Evolutionary conservation across 139 green algal species (phyloP).

Genomic region (Chlorella sp.): DNA sequence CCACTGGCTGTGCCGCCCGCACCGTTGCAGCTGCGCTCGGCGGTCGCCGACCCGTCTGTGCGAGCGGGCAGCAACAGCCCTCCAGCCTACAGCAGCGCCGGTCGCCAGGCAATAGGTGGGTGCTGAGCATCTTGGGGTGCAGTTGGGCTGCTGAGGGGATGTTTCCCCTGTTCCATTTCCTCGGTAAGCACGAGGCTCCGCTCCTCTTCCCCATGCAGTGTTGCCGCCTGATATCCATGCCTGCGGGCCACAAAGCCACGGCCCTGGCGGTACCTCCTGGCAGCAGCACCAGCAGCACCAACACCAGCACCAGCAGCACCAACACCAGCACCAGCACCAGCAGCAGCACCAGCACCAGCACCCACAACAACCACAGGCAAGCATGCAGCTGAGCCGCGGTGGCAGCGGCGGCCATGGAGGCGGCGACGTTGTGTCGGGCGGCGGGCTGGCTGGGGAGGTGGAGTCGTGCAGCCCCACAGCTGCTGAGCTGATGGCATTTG

Average conservation of each 20-base stretch:
- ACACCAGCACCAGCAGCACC: neutral
- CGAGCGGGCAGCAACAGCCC: slow-evolving; percentile 20
- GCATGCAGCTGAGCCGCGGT: neutral
- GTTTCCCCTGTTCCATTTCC: neutral
- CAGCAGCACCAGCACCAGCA: neutral
- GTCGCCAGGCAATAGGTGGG: neutral
- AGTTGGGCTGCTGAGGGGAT: neutral
- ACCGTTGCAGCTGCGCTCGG: neutral
- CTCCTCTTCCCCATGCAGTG: neutral
- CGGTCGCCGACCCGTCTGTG: too few species aligned
- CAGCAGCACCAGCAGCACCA: neutral
- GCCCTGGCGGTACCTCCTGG: neutral
- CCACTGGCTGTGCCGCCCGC: neutral
- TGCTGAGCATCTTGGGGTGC: neutral
- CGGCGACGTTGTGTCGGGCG: too few species aligned
- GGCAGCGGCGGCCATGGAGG: neutral
- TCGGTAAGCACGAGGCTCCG: neutral
- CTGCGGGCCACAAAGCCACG: neutral
- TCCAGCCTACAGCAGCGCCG: neutral
- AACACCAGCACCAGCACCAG: neutral
- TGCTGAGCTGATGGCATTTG: neutral
- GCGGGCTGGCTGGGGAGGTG: neutral
- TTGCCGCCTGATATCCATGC: neutral
- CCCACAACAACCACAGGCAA: neutral
- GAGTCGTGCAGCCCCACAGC: neutral